A percentile compares a stretch with the other conserved stretches of the same genome.
phyloP scores from a whole-genome alignment of 129 eudicot genomes.

The Daucus carota region DNA sequence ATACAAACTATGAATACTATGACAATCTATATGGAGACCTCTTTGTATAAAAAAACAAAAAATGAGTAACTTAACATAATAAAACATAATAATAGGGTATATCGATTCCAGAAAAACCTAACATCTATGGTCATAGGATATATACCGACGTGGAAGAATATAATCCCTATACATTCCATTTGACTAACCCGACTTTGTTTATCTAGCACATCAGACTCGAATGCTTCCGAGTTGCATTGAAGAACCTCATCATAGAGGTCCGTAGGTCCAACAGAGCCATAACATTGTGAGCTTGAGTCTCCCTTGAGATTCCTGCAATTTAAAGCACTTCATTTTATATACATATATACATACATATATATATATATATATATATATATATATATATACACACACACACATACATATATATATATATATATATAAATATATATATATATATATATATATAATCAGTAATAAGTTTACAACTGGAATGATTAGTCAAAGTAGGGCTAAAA shows the following conservation, averaged over 20 bases:
- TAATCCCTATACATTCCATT: background rate
- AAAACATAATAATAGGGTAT: background rate
- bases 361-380: too few species aligned
- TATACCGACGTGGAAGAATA: background rate
- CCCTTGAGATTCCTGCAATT: conserved; percentile 59
- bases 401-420: too few species aligned
- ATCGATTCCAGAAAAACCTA: background rate
- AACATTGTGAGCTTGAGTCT: conserved; percentile 24
- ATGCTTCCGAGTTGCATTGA: conserved; percentile 57
- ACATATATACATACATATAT: too few species aligned
- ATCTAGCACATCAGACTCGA: conserved; percentile 61
- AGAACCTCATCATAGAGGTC: conserved; percentile 72
- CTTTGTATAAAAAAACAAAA: background rate
- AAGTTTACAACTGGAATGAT: background rate
- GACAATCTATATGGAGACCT: background rate
- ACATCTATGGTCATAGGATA: background rate
- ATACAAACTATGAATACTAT: background rate
- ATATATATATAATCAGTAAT: too few species aligned
- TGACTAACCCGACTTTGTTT: too few species aligned
- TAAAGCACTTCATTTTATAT: background rate
- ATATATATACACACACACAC: too few species aligned
- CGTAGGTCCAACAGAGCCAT: conserved; percentile 44
- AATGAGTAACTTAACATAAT: background rate
- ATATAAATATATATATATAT: too few species aligned
- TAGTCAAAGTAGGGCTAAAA: background rate